A percentile compares a stretch with the other conserved stretches of the same genome.
Conservation (phyloP, 1,284 basidiomycete genomes). For the Sutorius eximius region DNA sequence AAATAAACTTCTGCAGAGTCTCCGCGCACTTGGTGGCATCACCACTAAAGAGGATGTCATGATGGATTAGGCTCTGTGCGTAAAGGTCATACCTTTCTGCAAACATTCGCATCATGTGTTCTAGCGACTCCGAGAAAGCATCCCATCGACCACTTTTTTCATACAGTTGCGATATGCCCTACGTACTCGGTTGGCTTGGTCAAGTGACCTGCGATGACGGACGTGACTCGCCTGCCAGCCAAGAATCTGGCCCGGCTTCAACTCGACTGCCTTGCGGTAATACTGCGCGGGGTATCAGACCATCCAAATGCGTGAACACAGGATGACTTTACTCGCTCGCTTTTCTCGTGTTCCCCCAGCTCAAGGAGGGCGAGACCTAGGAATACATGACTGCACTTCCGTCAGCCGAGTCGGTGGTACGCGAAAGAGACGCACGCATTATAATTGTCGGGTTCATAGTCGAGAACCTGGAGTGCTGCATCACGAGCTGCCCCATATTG, state of each 20-base stretch:
- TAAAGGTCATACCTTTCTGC: conserved; percentile 50
- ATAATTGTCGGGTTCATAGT: conserved; percentile 77
- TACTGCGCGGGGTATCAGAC: conserved; percentile 47
- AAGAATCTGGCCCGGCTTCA: conserved; percentile 62
- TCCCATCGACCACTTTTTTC: conserved; percentile 64
- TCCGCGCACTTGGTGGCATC: conserved; percentile 83
- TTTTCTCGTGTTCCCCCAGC: conserved; percentile 64
- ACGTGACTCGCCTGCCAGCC: conserved; percentile 71
- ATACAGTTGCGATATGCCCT: conserved; percentile 79
- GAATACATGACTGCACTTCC: conserved; percentile 68
- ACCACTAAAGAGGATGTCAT: conserved; percentile 44
- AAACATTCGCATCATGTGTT: conserved; percentile 54
- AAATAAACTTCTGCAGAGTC: conserved; percentile 74
- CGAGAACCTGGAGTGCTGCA: conserved; percentile 62
- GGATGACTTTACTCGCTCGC: conserved; percentile 72
- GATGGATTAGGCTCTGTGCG: background rate
- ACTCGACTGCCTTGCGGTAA: conserved; percentile 71
- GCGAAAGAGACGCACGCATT: conserved; percentile 63
- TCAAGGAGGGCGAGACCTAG: conserved; percentile 77
- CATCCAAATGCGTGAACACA: conserved; percentile 3
- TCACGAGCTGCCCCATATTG: conserved; percentile 72
- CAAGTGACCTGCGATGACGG: background rate
- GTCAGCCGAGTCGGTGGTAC: conserved; percentile 1
- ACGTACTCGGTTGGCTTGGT: conserved; percentile 4
- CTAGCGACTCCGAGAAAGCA: conserved; percentile 54